phyloP scores from a whole-genome alignment of 176 grass and related monocot species.

The Aegilops tauschii region DNA sequence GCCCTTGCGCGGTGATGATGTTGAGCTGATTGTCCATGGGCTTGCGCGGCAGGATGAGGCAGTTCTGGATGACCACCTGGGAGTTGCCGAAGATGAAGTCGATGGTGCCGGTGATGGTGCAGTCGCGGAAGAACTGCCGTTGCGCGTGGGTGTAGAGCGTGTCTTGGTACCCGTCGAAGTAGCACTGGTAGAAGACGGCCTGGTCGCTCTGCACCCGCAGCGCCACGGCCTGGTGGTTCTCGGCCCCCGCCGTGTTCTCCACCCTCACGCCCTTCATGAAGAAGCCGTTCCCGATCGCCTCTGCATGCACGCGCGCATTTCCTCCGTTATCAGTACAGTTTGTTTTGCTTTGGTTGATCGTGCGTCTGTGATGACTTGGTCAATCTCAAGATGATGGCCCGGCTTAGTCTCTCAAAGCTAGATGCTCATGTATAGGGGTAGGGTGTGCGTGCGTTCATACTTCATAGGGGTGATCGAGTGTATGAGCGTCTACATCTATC shows the following conservation, averaged over 20 bases:
- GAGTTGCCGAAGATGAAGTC: constrained; percentile 84
- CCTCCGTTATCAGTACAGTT: background rate
- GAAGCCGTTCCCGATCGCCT: constrained; percentile 76
- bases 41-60: constrained; percentile 51
- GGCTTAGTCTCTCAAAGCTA: too few relatives aligned
- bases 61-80: constrained; percentile 67
- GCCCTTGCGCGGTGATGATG: constrained; percentile 73
- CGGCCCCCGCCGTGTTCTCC: constrained; percentile 73
- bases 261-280: constrained; percentile 53
- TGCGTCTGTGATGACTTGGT: too few relatives aligned
- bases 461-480: too few relatives aligned
- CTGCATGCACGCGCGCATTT: constrained; percentile 18
- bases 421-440: too few relatives aligned
- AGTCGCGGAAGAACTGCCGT: constrained; percentile 79
- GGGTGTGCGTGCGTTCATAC: too few relatives aligned
- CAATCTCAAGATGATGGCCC: too few relatives aligned
- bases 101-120: constrained; percentile 48
- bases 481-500: too few relatives aligned
- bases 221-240: constrained; percentile 76
- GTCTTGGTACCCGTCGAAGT: constrained; percentile 75
- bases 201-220: constrained; percentile 59
- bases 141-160: constrained; percentile 74
- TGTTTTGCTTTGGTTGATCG: background rate
- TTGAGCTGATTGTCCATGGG: constrained; percentile 72
- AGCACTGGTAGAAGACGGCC: constrained; percentile 66